Base-by-base conservation (phyloP, 2,329 filamentous ascomycete species). In the Gyromitra esculenta region DNA sequence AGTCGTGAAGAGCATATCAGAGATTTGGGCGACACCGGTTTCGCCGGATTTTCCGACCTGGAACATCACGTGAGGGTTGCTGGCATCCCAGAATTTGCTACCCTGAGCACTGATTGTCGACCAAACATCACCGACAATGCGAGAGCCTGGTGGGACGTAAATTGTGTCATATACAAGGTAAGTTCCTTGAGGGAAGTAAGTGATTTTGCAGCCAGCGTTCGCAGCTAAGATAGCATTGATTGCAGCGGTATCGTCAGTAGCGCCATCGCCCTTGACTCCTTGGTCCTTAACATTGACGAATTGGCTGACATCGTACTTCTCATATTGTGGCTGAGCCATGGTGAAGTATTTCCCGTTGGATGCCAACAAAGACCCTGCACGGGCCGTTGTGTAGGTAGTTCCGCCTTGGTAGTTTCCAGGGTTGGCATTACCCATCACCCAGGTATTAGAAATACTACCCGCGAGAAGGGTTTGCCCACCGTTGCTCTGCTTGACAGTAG, bases 271-370 rank as follows among this genome's bases (percentile, higher is more conserved):
- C 37, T 70, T 77, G n/a, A 65, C 79, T 31, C 79, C 77, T 5
- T 59, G 41, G 35, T 67, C 59, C 37, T 79, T 79, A 11, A 80
- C 79, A 54, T 79, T 79, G 50, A 75, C 73, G 57, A 80, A 66
- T 35, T 88, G 88, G 76, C 86, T 87, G 11, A 86, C 88, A 1
- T 89, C 84, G 1, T 92, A 85, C 50, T 85, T 85, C 82, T 91
- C 89, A 82, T 98, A 98, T 83, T 97, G 92, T 11, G 96, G 96
- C 87, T 95, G 97, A 83, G 90, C 91, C 80, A 92, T 91, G 78
- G 93, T 91, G 82, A 94, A 93, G 80, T 97, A 86, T 52, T 88
- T 90, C 79, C 92, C 92, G 43, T 86, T 81, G 45, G 84, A 83
- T 78, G 89, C 63, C 8, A 74, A 41, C 41, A 74, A 41, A 86